phyloP scores from a whole-genome alignment of 148 eudicot genomes.

The Polygonum maritimum region DNA sequence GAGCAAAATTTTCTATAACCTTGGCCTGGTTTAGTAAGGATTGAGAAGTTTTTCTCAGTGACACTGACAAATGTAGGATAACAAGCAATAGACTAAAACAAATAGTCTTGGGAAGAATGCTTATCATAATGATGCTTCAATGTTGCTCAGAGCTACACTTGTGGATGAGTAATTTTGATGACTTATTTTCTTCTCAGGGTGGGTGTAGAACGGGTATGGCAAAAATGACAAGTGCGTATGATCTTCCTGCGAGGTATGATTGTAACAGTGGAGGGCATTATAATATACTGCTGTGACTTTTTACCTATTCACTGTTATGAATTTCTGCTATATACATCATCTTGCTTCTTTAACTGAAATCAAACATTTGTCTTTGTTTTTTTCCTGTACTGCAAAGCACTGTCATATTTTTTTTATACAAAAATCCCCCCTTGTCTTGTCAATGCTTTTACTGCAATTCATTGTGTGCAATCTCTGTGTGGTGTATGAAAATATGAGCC shows the following conservation, averaged over 20 bases:
- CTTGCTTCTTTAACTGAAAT: not conserved
- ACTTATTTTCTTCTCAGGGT: constrained; percentile 50
- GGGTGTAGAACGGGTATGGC: constrained; percentile 99
- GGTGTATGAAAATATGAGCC: not conserved
- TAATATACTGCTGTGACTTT: not conserved
- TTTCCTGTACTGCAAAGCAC: not conserved
- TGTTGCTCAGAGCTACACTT: not conserved
- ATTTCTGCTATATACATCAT: not conserved
- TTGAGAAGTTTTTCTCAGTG: constrained; percentile 1
- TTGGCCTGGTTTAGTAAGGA: not conserved
- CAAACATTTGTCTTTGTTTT: not conserved
- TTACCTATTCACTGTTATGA: not conserved
- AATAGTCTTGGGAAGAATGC: not conserved
- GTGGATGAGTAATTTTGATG: not conserved
- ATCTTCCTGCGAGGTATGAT: constrained; percentile 89
- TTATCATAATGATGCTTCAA: not conserved
- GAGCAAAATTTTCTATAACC: not conserved
- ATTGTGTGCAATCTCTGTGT: not conserved
- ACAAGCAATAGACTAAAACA: not conserved
- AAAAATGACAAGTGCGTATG: constrained; percentile 86
- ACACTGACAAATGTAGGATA: not conserved
- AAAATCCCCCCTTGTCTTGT: not conserved
- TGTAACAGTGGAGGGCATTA: not conserved
- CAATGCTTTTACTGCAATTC: not conserved
- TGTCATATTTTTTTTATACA: not conserved